Evolutionary conservation across 2,329 filamentous ascomycete species (phyloP).

Genomic region (Canariomyces notabilis): DNA sequence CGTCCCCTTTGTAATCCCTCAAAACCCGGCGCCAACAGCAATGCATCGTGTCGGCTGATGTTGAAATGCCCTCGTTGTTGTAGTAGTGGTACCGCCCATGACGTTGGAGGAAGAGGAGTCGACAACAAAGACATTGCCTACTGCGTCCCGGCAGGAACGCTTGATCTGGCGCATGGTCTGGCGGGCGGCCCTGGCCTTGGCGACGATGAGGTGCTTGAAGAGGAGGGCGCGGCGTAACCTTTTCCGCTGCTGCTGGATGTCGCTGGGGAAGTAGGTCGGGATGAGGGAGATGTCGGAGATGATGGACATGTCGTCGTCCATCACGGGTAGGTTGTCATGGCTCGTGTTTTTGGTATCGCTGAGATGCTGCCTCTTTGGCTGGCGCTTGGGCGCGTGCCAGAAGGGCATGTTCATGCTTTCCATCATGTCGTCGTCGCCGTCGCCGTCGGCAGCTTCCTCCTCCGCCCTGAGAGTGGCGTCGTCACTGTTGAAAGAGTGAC

Average conservation of each 20-base stretch:
- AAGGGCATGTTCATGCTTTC: constrained; percentile 20
- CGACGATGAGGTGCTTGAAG: constrained; percentile 11
- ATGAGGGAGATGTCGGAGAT: constrained; percentile 20
- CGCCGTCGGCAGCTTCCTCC: not conserved
- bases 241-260: constrained; percentile 5
- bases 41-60: no score
- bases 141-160: constrained; percentile 14
- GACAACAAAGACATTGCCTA: constrained; percentile 12
- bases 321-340: constrained; percentile 6
- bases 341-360: not conserved
- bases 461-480: not conserved
- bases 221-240: constrained; percentile 9
- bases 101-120: no score
- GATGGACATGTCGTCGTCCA: constrained; percentile 21
- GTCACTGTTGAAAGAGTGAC: not conserved
- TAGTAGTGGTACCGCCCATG: no score
- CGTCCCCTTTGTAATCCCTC: no score
- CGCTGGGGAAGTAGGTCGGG: constrained; percentile 20
- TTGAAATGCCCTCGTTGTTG: no score
- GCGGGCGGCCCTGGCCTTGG: constrained; percentile 13
- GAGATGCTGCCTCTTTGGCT: not conserved
- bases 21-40: no score
- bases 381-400: constrained; percentile 5
- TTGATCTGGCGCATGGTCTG: constrained; percentile 17
- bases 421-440: constrained; percentile 6